phyloP scores from a whole-genome alignment of 306 rosid species.

The Herpetospermum pedunculosum region DNA sequence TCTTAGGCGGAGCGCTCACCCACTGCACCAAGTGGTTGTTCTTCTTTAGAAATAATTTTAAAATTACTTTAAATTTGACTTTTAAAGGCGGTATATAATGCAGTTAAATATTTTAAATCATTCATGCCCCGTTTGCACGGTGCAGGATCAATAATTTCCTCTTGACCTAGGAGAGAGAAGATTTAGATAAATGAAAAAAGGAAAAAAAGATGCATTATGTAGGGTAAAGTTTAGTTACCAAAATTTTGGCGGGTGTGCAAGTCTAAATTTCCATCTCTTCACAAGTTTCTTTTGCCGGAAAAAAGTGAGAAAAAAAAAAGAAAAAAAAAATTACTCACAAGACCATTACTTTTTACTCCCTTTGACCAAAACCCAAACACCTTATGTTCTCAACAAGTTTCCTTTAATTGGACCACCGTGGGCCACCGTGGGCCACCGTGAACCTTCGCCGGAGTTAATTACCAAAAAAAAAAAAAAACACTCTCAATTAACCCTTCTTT shows the following conservation, averaged over 20 bases:
- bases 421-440: slow-evolving; percentile 1
- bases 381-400: background rate
- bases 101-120: no score
- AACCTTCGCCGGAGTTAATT: background rate
- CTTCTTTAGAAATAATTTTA: no score
- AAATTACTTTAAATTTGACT: no score
- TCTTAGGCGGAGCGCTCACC: no score
- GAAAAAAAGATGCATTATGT: slow-evolving; percentile 21
- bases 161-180: no score
- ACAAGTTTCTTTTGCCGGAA: background rate
- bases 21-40: no score
- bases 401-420: slow-evolving; percentile 1
- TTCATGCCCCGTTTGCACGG: no score
- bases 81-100: no score
- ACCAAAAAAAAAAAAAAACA: background rate
- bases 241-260: slow-evolving; percentile 14
- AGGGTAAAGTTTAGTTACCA: slow-evolving; percentile 22
- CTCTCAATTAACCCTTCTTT: background rate
- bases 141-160: no score
- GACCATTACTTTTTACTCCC: background rate
- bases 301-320: background rate
- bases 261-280: background rate
- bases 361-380: slow-evolving; percentile 3
- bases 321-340: background rate
- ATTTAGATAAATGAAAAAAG: no score